Percentiles rank a stretch among this genome's conserved stretches.
These are phyloP conservation scores for Pseudozyma flocculosa DNA, from an alignment of 1,284 basidiomycete genomes.

Conservation along the genomic window DNA sequence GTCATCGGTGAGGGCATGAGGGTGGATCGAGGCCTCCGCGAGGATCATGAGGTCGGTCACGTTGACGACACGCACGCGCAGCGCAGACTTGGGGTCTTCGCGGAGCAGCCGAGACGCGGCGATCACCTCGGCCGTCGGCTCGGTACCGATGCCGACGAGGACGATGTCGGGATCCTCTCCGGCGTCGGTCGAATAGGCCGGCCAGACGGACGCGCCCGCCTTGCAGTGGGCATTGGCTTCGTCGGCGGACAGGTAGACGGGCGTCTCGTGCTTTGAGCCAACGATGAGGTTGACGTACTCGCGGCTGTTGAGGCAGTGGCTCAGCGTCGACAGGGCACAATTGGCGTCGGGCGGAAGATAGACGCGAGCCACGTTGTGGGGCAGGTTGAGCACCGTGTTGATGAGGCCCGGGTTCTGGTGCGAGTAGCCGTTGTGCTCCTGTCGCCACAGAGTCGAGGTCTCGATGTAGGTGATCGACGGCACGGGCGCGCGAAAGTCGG, in stretches of 20 bases:
- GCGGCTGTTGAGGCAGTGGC: conserved; percentile 77
- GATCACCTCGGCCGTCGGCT: conserved; percentile 62
- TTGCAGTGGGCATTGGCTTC: conserved; percentile 58
- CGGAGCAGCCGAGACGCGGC: conserved; percentile 49
- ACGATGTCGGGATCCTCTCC: conserved; percentile 63
- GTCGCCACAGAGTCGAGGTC: conserved; percentile 76
- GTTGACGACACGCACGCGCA: conserved; percentile 55
- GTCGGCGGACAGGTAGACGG: conserved; percentile 56
- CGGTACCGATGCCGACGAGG: conserved; percentile 61
- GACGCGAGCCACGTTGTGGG: conserved; percentile 72
- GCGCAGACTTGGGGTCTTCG: conserved; percentile 20
- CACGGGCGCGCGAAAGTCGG: conserved; percentile 70
- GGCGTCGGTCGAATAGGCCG: conserved; percentile 60
- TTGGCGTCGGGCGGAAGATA: conserved; percentile 90
- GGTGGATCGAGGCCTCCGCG: conserved; percentile 68
- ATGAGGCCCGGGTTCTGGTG: conserved; percentile 83
- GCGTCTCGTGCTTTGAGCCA: conserved; percentile 67
- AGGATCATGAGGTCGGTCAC: conserved; percentile 73
- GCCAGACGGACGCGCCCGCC: conserved; percentile 60
- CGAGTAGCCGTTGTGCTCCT: conserved; percentile 63
- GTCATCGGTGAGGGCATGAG: conserved; percentile 70
- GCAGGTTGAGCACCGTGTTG: conserved; percentile 75
- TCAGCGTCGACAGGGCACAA: conserved; percentile 72
- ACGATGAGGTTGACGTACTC: conserved; percentile 84
- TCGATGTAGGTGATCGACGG: conserved; percentile 82